phyloP scores from a whole-genome alignment of 306 rosid genomes.

The Malus orientalis region DNA sequence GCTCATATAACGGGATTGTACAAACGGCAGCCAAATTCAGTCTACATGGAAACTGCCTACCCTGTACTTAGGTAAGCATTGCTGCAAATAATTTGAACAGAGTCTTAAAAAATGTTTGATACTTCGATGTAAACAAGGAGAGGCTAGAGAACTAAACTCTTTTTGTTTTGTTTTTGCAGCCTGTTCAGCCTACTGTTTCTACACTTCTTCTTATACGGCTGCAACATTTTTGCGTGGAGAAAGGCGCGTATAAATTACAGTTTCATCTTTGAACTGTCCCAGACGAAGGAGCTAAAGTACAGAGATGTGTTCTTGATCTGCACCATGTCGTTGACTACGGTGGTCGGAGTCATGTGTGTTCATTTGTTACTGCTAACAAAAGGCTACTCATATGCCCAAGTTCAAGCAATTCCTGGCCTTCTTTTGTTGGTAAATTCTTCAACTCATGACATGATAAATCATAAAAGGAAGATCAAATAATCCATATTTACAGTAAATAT shows the following conservation, averaged over 20 bases:
- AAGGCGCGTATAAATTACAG: slow-evolving; percentile 80
- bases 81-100: background rate
- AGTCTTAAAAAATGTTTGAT: background rate
- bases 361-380: slow-evolving; percentile 66
- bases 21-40: slow-evolving; percentile 40
- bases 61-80: slow-evolving; percentile 78
- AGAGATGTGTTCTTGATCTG: slow-evolving; percentile 82
- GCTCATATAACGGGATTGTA: slow-evolving; percentile 78
- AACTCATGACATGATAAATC: background rate
- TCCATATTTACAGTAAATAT: background rate
- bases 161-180: slow-evolving; percentile 43
- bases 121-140: background rate
- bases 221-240: slow-evolving; percentile 86
- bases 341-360: slow-evolving; percentile 74
- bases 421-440: slow-evolving; percentile 59
- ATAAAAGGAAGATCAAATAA: background rate
- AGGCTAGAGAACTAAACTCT: background rate
- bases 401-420: slow-evolving; percentile 74
- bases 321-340: slow-evolving; percentile 63
- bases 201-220: slow-evolving; percentile 92
- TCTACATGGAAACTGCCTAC: slow-evolving; percentile 90
- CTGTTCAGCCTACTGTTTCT: slow-evolving; percentile 92
- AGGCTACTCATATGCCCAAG: slow-evolving; percentile 69
- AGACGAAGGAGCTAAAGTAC: slow-evolving; percentile 76
- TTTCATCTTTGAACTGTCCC: slow-evolving; percentile 77